A percentile compares a stretch with the other conserved stretches of the same genome.
Evolutionary conservation across 2,329 filamentous ascomycete genomes (phyloP).

Genomic region (Talaromyces sp.): DNA sequence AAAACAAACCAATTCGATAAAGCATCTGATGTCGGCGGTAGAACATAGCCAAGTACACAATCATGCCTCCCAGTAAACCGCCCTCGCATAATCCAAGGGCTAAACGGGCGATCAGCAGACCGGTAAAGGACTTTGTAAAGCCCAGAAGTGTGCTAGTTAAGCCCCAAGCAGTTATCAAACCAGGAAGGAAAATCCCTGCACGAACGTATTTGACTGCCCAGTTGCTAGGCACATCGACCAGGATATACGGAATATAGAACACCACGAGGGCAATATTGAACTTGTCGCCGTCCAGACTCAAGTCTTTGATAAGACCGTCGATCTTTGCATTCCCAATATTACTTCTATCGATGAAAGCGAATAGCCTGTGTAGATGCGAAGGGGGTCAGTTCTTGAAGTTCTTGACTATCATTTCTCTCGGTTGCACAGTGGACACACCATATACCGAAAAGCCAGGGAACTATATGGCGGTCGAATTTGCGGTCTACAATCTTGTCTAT

Average conservation of each 20-base stretch:
- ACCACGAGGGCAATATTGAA: constrained; percentile 33
- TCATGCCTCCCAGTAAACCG: constrained; percentile 33
- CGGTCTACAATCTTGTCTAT: not conserved
- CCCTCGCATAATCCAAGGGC: constrained; percentile 28
- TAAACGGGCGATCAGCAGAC: constrained; percentile 25
- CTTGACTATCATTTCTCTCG: not conserved
- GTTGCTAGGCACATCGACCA: constrained; percentile 19
- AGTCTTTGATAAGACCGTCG: constrained; percentile 16
- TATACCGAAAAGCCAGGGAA: constrained; percentile 12
- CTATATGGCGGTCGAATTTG: not conserved
- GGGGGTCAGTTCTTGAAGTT: not conserved
- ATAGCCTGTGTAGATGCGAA: not conserved
- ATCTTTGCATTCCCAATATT: constrained; percentile 19
- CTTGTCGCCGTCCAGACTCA: constrained; percentile 18
- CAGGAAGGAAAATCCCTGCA: not conserved
- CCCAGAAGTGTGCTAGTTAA: constrained; percentile 18
- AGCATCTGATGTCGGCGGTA: constrained; percentile 32
- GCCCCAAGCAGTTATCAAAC: not conserved
- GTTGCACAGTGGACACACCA: constrained; percentile 11
- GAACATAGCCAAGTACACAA: constrained; percentile 24
- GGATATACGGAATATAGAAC: constrained; percentile 24
- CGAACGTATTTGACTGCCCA: not conserved
- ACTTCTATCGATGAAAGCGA: constrained; percentile 17
- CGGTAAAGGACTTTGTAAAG: constrained; percentile 23
- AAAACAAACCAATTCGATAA: constrained; percentile 39